Evolutionary conservation across 2,329 filamentous ascomycete genomes (phyloP), one percentile per base, ranked within the genome.

Genomic region (Lasiodiplodia sp.): DNA sequence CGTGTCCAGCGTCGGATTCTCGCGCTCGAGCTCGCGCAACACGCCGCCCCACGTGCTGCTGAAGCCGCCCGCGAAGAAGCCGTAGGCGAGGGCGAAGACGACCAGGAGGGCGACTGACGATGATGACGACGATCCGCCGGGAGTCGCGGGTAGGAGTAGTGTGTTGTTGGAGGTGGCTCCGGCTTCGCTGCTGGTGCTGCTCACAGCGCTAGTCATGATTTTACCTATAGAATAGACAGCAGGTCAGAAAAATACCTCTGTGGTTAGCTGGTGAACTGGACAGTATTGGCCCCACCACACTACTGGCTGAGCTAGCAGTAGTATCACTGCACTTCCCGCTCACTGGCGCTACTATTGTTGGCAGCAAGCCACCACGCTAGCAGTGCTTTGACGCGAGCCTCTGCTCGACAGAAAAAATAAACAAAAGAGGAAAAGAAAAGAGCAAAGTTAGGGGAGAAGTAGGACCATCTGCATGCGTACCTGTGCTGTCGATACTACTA

Each of bases 1-100:
- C 5, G 80, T 75, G 34, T 86, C 84, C 25, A 75, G 23, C 37
- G 70, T 65, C 7, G 62, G 69, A 25, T 63, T 63, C 18, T 63
- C 58, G 25, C 40, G 40, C 58, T 63, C 40, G 25, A 63, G 47
- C 62, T 55, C 62, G 23, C 62, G 47, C 47, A 65, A 40, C 28
- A 51, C 58, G 47, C 62, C 81, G 14, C 82, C 79, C 80, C 83
- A 86, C 2, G 79, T 78, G 28, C 77, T 79, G 4, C 77, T 75
- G 68, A 77, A 80, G 16, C 77, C 78, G 10, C 81, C 81, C 4
- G 79, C 80, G 65, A 80, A 81, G 2, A 79, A 75, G 6, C 82
- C 82, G 63, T 75, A 87, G 7, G 73, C 77, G 60, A 80, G 78
- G 75, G 71, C 79, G 68, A 85, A 84, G 31, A 81, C 69, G 69